A percentile compares a stretch with the other conserved stretches of the same genome.
These are phyloP conservation scores for Kurtzmaniella quercitrusa DNA, from an alignment of 1,139 yeast species.

Conservation along the genomic window DNA sequence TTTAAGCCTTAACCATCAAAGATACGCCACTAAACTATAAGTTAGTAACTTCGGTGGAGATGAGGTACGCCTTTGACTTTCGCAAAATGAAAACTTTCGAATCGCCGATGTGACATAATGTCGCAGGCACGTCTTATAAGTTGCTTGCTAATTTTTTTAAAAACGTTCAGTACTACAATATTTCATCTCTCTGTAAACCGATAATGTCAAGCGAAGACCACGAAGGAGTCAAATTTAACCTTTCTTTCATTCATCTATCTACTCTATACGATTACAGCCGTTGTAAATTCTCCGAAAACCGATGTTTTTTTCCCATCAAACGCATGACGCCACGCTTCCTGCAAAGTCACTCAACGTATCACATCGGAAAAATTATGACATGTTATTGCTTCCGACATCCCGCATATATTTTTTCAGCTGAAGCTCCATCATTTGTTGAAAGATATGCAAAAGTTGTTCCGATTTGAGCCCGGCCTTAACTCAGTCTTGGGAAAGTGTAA, in stretches of 20 bases:
- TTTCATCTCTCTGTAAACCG: too few species aligned
- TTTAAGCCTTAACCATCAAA: too few species aligned
- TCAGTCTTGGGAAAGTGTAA: slow-evolving; percentile 38
- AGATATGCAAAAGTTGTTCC: slow-evolving; percentile 63
- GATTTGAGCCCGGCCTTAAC: slow-evolving; percentile 46
- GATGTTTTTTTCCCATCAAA: background rate
- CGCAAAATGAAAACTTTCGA: too few species aligned
- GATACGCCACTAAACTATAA: too few species aligned
- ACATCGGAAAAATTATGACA: background rate
- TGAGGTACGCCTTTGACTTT: too few species aligned
- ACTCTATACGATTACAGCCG: background rate
- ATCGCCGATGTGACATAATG: too few species aligned
- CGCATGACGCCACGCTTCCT: background rate
- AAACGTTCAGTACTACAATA: too few species aligned
- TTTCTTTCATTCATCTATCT: background rate
- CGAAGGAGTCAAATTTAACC: too few species aligned
- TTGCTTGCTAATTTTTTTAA: too few species aligned
- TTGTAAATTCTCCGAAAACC: background rate
- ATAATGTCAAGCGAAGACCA: too few species aligned
- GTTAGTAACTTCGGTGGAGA: too few species aligned
- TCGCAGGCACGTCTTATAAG: too few species aligned
- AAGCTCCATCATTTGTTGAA: slow-evolving; percentile 7
- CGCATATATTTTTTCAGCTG: background rate
- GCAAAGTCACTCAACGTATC: background rate
- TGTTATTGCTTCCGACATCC: background rate